These are phyloP conservation scores for Ustilago loliicola DNA, from an alignment of 1,284 basidiomycete genomes.

Conservation along the genomic window DNA sequence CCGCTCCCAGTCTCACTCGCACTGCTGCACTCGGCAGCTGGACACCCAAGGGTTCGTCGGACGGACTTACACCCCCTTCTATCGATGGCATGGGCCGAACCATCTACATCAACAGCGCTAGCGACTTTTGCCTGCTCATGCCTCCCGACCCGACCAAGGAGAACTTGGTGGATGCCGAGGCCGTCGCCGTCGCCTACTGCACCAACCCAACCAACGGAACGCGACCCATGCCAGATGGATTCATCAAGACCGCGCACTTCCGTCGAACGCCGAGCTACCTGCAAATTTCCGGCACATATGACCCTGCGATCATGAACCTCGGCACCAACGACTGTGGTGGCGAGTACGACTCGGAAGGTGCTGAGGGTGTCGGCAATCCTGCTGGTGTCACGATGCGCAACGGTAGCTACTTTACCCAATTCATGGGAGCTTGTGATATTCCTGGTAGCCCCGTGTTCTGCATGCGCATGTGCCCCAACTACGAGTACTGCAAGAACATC, in stretches of 20 bases:
- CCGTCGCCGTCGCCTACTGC: conserved; percentile 65
- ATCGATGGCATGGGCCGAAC: conserved; percentile 40
- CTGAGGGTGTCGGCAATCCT: conserved; percentile 62
- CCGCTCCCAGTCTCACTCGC: conserved; percentile 33
- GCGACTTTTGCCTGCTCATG: conserved; percentile 64
- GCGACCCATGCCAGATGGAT: conserved; percentile 62
- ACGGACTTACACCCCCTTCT: conserved; percentile 32
- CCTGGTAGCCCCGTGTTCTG: conserved; percentile 59
- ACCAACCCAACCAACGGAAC: conserved; percentile 60
- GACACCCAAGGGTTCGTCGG: conserved; percentile 36
- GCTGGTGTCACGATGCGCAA: conserved; percentile 58
- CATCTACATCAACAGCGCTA: conserved; percentile 56
- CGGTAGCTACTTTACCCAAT: conserved; percentile 59
- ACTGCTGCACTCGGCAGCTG: conserved; percentile 48
- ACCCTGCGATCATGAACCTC: conserved; percentile 63
- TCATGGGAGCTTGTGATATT: conserved; percentile 65
- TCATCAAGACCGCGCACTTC: conserved; percentile 65
- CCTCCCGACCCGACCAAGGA: conserved; percentile 62
- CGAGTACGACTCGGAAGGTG: conserved; percentile 52
- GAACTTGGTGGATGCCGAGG: conserved; percentile 66
- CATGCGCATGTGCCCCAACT: conserved; percentile 58
- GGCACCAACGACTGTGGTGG: conserved; percentile 61
- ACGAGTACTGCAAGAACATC: conserved; percentile 59
- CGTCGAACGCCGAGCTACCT: conserved; percentile 53
- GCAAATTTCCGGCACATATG: conserved; percentile 61